Evolutionary conservation across 2,329 filamentous ascomycete species (phyloP).

Genomic region (Diaporthe citrichinensis): DNA sequence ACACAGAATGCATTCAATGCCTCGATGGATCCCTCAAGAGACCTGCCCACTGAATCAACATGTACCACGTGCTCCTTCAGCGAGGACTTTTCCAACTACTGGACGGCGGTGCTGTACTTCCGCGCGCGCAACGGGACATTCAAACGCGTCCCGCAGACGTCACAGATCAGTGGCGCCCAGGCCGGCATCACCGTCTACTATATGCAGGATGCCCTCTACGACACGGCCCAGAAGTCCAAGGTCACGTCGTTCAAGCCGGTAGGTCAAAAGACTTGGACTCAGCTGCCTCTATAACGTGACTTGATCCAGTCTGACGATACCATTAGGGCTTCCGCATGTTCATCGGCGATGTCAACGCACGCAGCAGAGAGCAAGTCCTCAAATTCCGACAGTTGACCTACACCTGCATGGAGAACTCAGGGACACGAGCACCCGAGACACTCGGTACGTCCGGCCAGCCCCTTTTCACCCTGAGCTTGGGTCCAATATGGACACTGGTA

Average conservation of each 20-base stretch:
- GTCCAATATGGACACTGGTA: background rate
- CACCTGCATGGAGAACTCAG: slow-evolving; percentile 51
- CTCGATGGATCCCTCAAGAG: slow-evolving; percentile 51
- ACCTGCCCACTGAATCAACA: slow-evolving; percentile 48
- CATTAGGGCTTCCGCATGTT: slow-evolving; percentile 59
- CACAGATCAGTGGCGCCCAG: slow-evolving; percentile 61
- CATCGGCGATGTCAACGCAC: slow-evolving; percentile 54
- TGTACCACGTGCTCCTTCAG: slow-evolving; percentile 46
- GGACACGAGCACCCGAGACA: slow-evolving; percentile 47
- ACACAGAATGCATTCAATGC: slow-evolving; percentile 55
- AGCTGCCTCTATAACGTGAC: background rate
- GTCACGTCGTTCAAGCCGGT: slow-evolving; percentile 57
- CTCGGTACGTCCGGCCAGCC: slow-evolving; percentile 52
- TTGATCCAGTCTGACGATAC: background rate
- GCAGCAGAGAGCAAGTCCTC: slow-evolving; percentile 46
- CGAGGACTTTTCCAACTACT: slow-evolving; percentile 39
- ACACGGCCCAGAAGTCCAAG: slow-evolving; percentile 29
- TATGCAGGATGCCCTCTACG: slow-evolving; percentile 34
- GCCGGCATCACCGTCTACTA: slow-evolving; percentile 59
- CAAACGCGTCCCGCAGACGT: slow-evolving; percentile 38
- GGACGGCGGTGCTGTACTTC: slow-evolving; percentile 37
- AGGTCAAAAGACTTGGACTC: background rate
- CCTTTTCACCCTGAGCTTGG: background rate
- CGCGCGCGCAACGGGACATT: slow-evolving; percentile 37
- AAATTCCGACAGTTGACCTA: slow-evolving; percentile 54